Evolutionary conservation across 106 monocot species (phyloP).

Genomic region (Allium sativum): DNA sequence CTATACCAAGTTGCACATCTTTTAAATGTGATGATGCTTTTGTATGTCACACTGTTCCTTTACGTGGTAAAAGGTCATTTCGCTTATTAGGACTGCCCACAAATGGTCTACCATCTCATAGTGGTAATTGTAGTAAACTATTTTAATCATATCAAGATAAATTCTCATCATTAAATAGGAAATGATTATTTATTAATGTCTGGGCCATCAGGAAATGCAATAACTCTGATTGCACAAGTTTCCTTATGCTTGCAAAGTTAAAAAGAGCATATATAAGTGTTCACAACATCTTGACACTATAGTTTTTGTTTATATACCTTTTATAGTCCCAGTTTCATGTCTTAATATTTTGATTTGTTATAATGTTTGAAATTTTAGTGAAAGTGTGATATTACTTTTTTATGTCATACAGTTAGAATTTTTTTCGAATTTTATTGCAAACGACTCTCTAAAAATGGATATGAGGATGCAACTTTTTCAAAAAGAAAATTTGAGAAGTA

Average conservation of each 20-base stretch:
- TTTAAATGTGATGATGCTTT: constrained; percentile 1
- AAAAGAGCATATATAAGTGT: background rate
- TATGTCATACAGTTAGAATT: too few relatives aligned
- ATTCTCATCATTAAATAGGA: background rate
- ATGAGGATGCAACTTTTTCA: too few relatives aligned
- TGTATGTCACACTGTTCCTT: constrained; percentile 9
- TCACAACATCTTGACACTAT: constrained; percentile 1
- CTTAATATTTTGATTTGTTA: background rate
- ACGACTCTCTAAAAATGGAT: too few relatives aligned
- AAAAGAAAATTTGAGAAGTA: too few relatives aligned
- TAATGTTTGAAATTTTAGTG: too few relatives aligned
- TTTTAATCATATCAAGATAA: background rate
- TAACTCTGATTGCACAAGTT: constrained; percentile 11
- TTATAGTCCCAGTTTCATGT: too few relatives aligned
- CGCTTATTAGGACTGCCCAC: background rate
- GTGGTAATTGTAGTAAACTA: background rate
- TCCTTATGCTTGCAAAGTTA: constrained; percentile 7
- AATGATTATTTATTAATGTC: constrained; percentile 15
- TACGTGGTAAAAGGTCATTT: background rate
- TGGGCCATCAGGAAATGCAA: constrained; percentile 15
- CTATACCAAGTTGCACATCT: background rate
- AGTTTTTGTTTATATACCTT: constrained; percentile 3
- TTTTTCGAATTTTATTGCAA: too few relatives aligned
- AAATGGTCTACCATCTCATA: background rate
- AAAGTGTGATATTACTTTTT: too few relatives aligned